These are phyloP conservation scores for Monosporascus sp. DNA, from an alignment of 2,329 filamentous ascomycete genomes.

Conservation along the genomic window DNA sequence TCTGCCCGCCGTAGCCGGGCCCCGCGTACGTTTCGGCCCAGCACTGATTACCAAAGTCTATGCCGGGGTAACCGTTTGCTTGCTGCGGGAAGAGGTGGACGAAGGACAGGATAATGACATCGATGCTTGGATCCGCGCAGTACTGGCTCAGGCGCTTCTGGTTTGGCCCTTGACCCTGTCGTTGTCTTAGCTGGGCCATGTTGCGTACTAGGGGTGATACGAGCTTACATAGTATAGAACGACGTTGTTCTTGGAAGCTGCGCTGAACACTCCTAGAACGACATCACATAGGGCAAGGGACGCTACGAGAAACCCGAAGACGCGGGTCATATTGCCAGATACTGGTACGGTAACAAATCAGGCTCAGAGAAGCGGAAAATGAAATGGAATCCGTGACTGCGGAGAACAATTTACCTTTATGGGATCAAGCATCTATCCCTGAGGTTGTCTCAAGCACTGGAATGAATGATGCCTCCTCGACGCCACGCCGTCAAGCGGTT, in stretches of 20 bases:
- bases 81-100: conserved; percentile 36
- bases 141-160: conserved; percentile 32
- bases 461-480: too few relatives aligned
- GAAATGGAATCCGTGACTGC: background rate
- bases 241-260: conserved; percentile 32
- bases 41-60: conserved; percentile 39
- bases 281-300: conserved; percentile 9
- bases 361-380: background rate
- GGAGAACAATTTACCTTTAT: background rate
- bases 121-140: conserved; percentile 33
- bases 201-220: background rate
- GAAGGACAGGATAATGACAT: conserved; percentile 39
- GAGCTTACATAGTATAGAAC: conserved; percentile 36
- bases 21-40: conserved; percentile 24
- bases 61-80: conserved; percentile 35
- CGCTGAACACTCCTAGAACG: conserved; percentile 22
- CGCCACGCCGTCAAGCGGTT: too few relatives aligned
- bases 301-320: conserved; percentile 8
- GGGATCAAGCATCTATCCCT: too few relatives aligned
- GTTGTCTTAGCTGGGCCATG: background rate
- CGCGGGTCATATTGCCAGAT: background rate
- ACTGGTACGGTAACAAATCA: too few relatives aligned
- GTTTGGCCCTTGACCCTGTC: conserved; percentile 34
- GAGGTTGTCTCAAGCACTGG: too few relatives aligned
- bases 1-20: conserved; percentile 27